These are phyloP conservation scores for Fusarium miscanthi DNA, from an alignment of 2,329 filamentous ascomycete genomes.

Conservation along the genomic window DNA sequence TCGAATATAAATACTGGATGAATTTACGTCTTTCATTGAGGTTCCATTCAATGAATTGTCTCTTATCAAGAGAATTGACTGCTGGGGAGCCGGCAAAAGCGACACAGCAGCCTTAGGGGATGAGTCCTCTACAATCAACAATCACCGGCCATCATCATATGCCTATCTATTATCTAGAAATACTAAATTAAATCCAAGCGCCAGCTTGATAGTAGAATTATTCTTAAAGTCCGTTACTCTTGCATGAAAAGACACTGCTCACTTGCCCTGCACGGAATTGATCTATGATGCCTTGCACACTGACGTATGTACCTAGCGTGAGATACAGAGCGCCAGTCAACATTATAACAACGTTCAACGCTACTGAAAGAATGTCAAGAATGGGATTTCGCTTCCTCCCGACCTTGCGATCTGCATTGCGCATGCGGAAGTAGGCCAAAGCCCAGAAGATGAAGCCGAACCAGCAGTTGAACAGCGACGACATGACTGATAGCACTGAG, in stretches of 20 bases:
- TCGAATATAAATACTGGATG: neutral
- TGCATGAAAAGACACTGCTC: constrained; percentile 79
- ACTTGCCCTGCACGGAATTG: constrained; percentile 75
- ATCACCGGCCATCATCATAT: neutral
- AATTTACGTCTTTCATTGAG: accelerated
- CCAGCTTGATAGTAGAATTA: accelerated
- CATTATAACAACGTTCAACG: constrained; percentile 79
- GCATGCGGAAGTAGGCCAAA: constrained; percentile 81
- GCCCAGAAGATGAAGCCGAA: constrained; percentile 97
- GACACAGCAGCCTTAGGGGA: neutral
- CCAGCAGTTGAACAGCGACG: constrained; percentile 89
- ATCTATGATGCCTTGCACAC: constrained; percentile 78
- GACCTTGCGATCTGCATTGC: constrained; percentile 67
- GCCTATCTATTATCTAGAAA: neutral
- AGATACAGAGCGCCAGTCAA: constrained; percentile 81
- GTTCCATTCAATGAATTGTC: accelerated
- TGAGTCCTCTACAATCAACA: neutral
- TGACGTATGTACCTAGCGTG: constrained; percentile 82
- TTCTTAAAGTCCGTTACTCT: constrained; percentile 70
- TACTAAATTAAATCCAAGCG: neutral
- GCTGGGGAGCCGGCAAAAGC: too few species aligned
- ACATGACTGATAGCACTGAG: constrained; percentile 74
- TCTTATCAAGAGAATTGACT: neutral
- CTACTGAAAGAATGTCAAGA: constrained; percentile 64
- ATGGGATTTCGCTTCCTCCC: constrained; percentile 62